Conservation (phyloP, 495 filamentous ascomycete genomes). For the Aspergillus bridgeri region DNA sequence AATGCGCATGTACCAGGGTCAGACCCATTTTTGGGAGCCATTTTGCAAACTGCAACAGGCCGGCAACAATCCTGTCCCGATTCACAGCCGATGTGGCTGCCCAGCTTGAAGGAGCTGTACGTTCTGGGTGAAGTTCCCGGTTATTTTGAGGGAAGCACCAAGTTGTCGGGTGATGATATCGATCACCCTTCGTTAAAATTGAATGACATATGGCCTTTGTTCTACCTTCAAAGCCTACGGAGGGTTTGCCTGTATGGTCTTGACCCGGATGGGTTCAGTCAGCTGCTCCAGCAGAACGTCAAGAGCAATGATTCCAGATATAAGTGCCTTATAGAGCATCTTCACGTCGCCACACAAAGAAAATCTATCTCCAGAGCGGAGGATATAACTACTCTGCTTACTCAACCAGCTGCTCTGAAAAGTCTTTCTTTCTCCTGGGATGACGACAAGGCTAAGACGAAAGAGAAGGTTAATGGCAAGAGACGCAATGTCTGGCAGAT, state of each 20-base stretch:
- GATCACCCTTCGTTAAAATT: constrained; percentile 1
- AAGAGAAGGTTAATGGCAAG: background rate
- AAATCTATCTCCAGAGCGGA: background rate
- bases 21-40: background rate
- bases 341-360: constrained; percentile 7
- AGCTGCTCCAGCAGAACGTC: background rate
- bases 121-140: constrained; percentile 7
- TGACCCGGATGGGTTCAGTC: constrained; percentile 1
- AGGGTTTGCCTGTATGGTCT: constrained; percentile 1
- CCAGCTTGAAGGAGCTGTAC: background rate
- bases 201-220: background rate
- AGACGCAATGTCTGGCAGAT: constrained; percentile 4
- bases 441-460: background rate
- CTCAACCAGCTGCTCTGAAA: background rate
- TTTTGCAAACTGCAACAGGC: background rate
- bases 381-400: constrained; percentile 6
- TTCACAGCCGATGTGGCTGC: background rate
- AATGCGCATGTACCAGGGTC: constrained; percentile 6
- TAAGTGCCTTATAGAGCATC: constrained; percentile 4
- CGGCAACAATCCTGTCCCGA: background rate
- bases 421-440: constrained; percentile 8
- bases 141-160: background rate
- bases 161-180: background rate
- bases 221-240: background rate
- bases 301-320: background rate